Base-by-base conservation (phyloP, 768 basidiomycete genomes). In the Porphyrellus cyaneotinctus region DNA sequence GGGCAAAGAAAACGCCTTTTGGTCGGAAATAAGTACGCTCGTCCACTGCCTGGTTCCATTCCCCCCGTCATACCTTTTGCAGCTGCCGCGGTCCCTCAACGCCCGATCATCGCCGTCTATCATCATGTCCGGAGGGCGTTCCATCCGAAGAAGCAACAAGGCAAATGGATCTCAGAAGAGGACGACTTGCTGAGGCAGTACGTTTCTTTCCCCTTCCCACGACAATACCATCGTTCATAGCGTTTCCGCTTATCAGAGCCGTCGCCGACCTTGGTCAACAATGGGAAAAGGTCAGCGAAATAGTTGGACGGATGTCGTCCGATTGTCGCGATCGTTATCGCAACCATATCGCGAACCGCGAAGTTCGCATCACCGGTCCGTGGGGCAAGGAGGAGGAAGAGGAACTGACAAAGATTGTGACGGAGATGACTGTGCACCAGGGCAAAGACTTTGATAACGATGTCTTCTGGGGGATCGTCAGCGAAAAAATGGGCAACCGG, bases 241-340 rank as follows among this genome's bases (percentile, higher is more conserved):
- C 17, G 26, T 44, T 54, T 46, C 30, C 52, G 43, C 45, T 24
- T 18, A 26, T 13, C 31, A 92, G 91, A 51, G 87, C 88, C 22
- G 84, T 93, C 17, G 65, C 66, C 7, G 78, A 83, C 43, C 68
- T 83, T 23, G 91, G 91, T 14, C 85, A 87, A 57, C 80, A 83
- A 62, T 93, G 91, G 91, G 86, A 89, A 70, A 87, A 84, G 61
- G 78, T 93, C 39, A 83, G 85, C 62, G 70, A 70, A 38, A 66
- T 75, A 18, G 88, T 93, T 6, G 87, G 87, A 23, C 78, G 91
- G 38, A 84, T 82, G 78, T 82, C 87, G 17, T 74, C 83, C 3
- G 91, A 93, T 64, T 93, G 91, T 68, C 79, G 91, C 11, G 91
- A 93, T 69, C 79, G 91, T 49, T 92, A 85, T 69, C 84, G 91